These are phyloP conservation scores for Boletus tylopilopsis DNA, from an alignment of 768 basidiomycete genomes.

Conservation along the genomic window DNA sequence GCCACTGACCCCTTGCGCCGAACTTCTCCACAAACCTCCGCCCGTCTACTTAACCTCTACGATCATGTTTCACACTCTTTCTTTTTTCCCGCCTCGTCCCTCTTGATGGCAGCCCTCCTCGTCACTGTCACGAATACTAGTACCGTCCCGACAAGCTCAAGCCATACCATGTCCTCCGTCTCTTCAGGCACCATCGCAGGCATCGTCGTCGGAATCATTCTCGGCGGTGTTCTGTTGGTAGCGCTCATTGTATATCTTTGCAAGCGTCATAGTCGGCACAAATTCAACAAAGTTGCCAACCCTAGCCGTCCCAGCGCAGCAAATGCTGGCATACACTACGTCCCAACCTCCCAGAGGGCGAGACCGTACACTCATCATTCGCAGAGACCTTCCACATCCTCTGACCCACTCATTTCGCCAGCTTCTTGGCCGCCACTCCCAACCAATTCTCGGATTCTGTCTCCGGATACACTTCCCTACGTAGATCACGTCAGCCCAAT, in stretches of 20 bases:
- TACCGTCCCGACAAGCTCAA: neutral
- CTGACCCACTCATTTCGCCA: conserved; percentile 22
- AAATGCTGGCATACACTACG: neutral
- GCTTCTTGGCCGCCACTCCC: conserved; percentile 7
- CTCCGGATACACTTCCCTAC: neutral
- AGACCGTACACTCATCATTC: conserved; percentile 2
- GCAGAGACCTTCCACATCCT: conserved; percentile 15
- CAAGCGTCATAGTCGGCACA: conserved; percentile 4
- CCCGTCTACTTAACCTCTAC: too few species aligned
- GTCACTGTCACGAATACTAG: conserved; percentile 6
- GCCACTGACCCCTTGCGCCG: neutral
- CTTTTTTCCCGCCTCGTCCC: neutral
- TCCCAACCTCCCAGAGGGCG: neutral
- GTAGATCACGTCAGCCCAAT: neutral
- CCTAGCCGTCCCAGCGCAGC: neutral
- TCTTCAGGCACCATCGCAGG: conserved; percentile 13
- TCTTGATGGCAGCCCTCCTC: conserved; percentile 9
- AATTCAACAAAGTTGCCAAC: conserved; percentile 18
- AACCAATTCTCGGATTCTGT: conserved; percentile 1
- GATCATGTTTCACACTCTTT: neutral
- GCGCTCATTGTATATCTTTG: conserved; percentile 11
- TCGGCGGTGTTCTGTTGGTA: conserved; percentile 14
- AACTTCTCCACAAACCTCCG: neutral
- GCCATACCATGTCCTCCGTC: neutral
- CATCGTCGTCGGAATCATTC: conserved; percentile 20